These are phyloP conservation scores for Boechera stricta DNA, from an alignment of 345 rosid species.

Conservation along the genomic window DNA sequence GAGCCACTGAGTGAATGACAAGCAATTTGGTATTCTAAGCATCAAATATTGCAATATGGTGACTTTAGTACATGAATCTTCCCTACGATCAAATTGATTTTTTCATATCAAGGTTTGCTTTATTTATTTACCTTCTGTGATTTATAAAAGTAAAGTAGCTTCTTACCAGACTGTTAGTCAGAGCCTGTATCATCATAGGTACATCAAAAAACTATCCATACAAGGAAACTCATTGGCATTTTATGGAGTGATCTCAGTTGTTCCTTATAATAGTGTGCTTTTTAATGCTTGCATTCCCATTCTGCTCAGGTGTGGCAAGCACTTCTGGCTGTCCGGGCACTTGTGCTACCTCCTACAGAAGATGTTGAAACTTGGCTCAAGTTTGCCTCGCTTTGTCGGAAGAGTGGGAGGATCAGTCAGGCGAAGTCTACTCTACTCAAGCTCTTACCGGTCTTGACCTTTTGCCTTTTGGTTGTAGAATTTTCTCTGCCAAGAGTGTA, in stretches of 20 bases:
- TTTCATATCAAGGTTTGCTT: constrained; percentile 13
- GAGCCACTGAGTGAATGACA: constrained; percentile 24
- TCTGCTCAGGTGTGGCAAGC: constrained; percentile 88
- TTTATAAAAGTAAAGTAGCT: constrained; percentile 4
- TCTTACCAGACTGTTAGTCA: constrained; percentile 23
- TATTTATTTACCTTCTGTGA: constrained; percentile 4
- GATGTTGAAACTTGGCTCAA: constrained; percentile 95
- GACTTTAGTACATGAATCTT: constrained; percentile 18
- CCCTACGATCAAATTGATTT: not conserved
- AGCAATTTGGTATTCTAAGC: constrained; percentile 30
- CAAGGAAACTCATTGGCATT: constrained; percentile 14
- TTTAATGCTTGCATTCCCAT: not conserved
- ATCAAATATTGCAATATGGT: constrained; percentile 23
- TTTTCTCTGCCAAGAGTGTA: constrained; percentile 24
- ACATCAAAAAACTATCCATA: constrained; percentile 19
- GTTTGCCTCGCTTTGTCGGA: constrained; percentile 91
- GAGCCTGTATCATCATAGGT: constrained; percentile 14
- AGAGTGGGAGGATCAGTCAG: constrained; percentile 91
- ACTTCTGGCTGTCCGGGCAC: constrained; percentile 89
- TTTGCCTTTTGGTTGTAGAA: constrained; percentile 18
- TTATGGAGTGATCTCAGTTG: constrained; percentile 13
- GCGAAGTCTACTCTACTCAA: constrained; percentile 93
- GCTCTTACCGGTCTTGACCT: constrained; percentile 74
- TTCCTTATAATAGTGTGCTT: constrained; percentile 20
- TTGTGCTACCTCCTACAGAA: constrained; percentile 91